Percentiles rank a stretch among this genome's conserved stretches.
Evolutionary conservation across 1,139 yeast genomes (phyloP).

Genomic region (Magnusiomyces sp.): DNA sequence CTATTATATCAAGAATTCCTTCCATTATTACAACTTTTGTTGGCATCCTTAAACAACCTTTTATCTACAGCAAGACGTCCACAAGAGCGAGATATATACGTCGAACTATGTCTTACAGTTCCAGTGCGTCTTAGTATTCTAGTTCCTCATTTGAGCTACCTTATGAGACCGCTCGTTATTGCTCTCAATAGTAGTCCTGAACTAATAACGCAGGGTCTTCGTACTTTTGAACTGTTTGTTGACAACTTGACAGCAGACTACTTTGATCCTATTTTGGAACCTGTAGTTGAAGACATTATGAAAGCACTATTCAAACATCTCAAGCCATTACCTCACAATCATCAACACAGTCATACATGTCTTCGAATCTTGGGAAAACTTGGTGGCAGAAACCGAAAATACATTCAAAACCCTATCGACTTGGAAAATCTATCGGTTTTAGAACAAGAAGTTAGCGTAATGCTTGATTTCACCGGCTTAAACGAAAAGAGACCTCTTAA

Average conservation of each 20-base stretch:
- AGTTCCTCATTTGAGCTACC: conserved; percentile 81
- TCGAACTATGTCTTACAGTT: conserved; percentile 87
- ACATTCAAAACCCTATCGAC: conserved; percentile 64
- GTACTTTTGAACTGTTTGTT: conserved; percentile 93
- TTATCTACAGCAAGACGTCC: conserved; percentile 78
- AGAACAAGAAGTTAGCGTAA: conserved; percentile 61
- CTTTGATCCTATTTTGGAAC: conserved; percentile 94
- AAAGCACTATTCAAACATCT: conserved; percentile 87
- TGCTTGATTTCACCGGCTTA: conserved; percentile 65
- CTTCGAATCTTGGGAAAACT: conserved; percentile 86
- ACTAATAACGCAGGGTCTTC: conserved; percentile 82
- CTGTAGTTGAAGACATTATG: conserved; percentile 90
- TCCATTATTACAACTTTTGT: conserved; percentile 77
- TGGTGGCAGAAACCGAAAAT: conserved; percentile 91
- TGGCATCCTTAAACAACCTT: conserved; percentile 79
- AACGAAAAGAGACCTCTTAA: conserved; percentile 56
- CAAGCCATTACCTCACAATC: conserved; percentile 83
- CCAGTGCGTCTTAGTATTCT: conserved; percentile 89
- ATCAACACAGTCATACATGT: conserved; percentile 90
- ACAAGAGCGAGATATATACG: conserved; percentile 87
- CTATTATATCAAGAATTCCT: conserved; percentile 83
- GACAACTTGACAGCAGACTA: conserved; percentile 94
- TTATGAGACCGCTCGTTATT: conserved; percentile 83
- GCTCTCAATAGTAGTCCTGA: conserved; percentile 91
- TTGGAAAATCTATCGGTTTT: conserved; percentile 49